These are phyloP conservation scores for Cyclocybe aegerita DNA, from an alignment of 768 basidiomycete genomes.

Conservation along the genomic window DNA sequence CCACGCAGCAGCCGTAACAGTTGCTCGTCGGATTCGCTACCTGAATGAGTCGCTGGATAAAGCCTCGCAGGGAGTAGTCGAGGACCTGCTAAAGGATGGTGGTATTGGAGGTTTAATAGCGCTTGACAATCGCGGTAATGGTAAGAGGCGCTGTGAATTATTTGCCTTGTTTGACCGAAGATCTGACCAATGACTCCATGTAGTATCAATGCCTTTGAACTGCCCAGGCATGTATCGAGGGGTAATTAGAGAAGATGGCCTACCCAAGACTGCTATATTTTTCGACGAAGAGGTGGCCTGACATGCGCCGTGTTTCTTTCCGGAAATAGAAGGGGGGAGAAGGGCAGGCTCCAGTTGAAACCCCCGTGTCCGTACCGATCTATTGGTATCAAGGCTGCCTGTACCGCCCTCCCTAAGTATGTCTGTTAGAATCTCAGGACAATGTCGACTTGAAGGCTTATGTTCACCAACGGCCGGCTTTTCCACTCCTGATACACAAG, in stretches of 20 bases:
- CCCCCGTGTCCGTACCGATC: too few relatives aligned
- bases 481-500: too few relatives aligned
- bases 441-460: too few relatives aligned
- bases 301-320: neutral
- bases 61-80: constrained; percentile 55
- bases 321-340: too few relatives aligned
- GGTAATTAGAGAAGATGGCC: constrained; percentile 65
- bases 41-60: constrained; percentile 52
- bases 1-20: constrained; percentile 59
- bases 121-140: constrained; percentile 66
- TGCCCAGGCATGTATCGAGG: constrained; percentile 85
- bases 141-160: constrained; percentile 32
- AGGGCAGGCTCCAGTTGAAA: too few relatives aligned
- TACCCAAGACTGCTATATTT: constrained; percentile 77
- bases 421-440: too few relatives aligned
- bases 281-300: constrained; percentile 49
- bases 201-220: constrained; percentile 75
- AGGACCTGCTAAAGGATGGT: constrained; percentile 55
- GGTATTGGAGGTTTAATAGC: constrained; percentile 78
- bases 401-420: too few relatives aligned
- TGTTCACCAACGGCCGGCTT: too few relatives aligned
- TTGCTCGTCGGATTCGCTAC: constrained; percentile 67
- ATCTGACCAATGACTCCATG: neutral
- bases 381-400: too few relatives aligned
- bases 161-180: neutral